A percentile compares a stretch with the other conserved stretches of the same genome.
These are phyloP conservation scores for Metschnikowia dekortorum DNA, from an alignment of 805 yeast species.

Conservation along the genomic window DNA sequence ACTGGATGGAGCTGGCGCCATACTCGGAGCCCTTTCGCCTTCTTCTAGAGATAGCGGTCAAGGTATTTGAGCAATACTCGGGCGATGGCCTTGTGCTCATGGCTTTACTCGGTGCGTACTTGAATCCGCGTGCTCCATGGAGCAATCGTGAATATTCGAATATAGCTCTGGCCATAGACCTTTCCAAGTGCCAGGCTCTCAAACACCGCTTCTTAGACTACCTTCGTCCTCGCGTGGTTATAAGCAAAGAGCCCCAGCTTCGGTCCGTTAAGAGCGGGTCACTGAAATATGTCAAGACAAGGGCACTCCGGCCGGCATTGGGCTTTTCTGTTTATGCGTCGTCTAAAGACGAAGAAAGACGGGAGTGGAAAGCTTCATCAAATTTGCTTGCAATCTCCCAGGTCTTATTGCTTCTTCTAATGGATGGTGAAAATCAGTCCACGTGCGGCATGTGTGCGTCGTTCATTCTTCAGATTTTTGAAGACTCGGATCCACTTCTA, in stretches of 20 bases:
- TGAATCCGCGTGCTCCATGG: slow-evolving; percentile 32
- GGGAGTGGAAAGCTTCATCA: slow-evolving; percentile 24
- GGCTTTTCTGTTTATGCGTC: slow-evolving; percentile 11
- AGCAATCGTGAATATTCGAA: slow-evolving; percentile 7
- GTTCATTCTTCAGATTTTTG: slow-evolving; percentile 31
- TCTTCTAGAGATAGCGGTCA: slow-evolving; percentile 8
- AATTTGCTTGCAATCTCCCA: slow-evolving; percentile 24
- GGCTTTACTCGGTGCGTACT: slow-evolving; percentile 16
- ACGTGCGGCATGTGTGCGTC: slow-evolving; percentile 21
- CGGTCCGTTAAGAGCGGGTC: slow-evolving; percentile 3
- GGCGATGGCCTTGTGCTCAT: slow-evolving; percentile 5
- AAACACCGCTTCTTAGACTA: background rate
- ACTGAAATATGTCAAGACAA: background rate
- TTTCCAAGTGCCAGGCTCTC: background rate
- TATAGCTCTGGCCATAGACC: background rate
- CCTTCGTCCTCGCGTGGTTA: background rate
- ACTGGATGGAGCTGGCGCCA: slow-evolving; percentile 5
- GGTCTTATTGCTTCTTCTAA: slow-evolving; percentile 21
- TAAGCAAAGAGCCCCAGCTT: background rate
- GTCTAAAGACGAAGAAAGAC: slow-evolving; percentile 22
- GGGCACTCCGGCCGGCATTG: slow-evolving; percentile 15
- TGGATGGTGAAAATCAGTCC: slow-evolving; percentile 4
- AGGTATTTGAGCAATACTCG: slow-evolving; percentile 3
- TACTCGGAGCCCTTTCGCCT: background rate
- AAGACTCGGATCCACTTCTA: slow-evolving; percentile 27